Evolutionary conservation across 164 flowering plant species (phyloP).

Genomic region (Houttuynia cordata): DNA sequence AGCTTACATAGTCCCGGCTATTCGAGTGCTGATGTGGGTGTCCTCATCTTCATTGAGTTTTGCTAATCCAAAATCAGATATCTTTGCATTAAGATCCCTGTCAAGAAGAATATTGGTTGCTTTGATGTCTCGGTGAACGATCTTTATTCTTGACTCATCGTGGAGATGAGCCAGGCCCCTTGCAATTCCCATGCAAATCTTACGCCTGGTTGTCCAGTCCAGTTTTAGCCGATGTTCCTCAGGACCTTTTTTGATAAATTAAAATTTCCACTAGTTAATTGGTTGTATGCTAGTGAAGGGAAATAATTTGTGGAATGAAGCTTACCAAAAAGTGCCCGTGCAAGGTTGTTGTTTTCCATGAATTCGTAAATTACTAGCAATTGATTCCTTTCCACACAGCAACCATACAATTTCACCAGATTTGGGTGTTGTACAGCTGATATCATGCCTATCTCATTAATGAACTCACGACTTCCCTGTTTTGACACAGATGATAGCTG

Average conservation of each 20-base stretch:
- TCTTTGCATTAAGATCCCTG: conserved; percentile 23
- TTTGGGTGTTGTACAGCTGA: conserved; percentile 61
- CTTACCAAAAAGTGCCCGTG: conserved; percentile 8
- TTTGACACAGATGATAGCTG: conserved; percentile 48
- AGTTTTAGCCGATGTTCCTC: conserved; percentile 2
- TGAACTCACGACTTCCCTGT: conserved; percentile 61
- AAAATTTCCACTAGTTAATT: not conserved
- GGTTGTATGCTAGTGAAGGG: not conserved
- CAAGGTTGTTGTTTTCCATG: conserved; percentile 50
- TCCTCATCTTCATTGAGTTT: conserved; percentile 27
- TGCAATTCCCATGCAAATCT: conserved; percentile 12
- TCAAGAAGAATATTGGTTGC: conserved; percentile 14
- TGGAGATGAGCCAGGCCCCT: conserved; percentile 14
- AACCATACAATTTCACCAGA: conserved; percentile 65
- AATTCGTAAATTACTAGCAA: conserved; percentile 40
- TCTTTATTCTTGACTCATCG: conserved; percentile 8
- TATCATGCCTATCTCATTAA: conserved; percentile 55
- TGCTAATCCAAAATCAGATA: conserved; percentile 38
- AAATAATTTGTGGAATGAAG: not conserved
- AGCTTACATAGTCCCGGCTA: conserved; percentile 34
- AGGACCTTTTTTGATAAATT: not conserved
- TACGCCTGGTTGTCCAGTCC: conserved; percentile 8
- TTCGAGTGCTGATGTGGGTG: conserved; percentile 33
- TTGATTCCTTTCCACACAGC: conserved; percentile 64
- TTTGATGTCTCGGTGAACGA: conserved; percentile 13